Base-by-base conservation (phyloP, 179 eudicot genomes). In the Heliamphora pulchella region DNA sequence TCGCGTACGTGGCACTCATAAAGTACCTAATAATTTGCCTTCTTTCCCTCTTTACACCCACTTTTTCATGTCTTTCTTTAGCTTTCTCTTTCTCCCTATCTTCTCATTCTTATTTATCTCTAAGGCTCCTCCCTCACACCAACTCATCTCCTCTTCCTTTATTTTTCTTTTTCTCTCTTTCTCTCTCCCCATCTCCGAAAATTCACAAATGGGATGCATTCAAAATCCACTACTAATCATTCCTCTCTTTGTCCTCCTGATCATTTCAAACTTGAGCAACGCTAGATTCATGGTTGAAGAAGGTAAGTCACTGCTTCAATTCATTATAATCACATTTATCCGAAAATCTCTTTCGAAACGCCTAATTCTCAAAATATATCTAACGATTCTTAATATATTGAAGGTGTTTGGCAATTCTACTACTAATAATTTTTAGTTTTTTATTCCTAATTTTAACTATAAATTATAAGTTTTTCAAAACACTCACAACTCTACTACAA, bases 191-290 rank as follows among this genome's bases (percentile, higher is more conserved):
- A 55, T 53, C 15, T 78, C 78, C 58, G 59, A 11, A 43, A 69
- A 4, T 31, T 66, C 44, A 7, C 48, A 80, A 70, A 90, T 90
- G 91, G 91, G 86, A 11, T 58, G 47, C 79, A 57, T 79, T 80
- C 86, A 83, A 63, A 76, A 74, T 79, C 69, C 46, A 74, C 81
- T 71, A 44, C 50, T 83, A 46, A 10, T 87, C 72, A 31, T 82
- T 65, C 80, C 83, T 55, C 51, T 89, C 47, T 54, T 83, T 57
- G 63, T 90, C 58, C 76, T 87, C 10, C 76, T 84, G 20, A 70
- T 73, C 61, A 51, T 87, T 80, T 86, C 86, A 62, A 79, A 75
- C 81, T 64, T 76, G 39, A 62, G 78, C 55, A 83, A 72, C 54
- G 64, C 71, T 18, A 64, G 48, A 50, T 84, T 82, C 80, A 71